Evolutionary conservation across 495 filamentous ascomycete genomes (phyloP), one percentile per base, ranked within the genome.

Genomic region (Venustampulla echinocandica): DNA sequence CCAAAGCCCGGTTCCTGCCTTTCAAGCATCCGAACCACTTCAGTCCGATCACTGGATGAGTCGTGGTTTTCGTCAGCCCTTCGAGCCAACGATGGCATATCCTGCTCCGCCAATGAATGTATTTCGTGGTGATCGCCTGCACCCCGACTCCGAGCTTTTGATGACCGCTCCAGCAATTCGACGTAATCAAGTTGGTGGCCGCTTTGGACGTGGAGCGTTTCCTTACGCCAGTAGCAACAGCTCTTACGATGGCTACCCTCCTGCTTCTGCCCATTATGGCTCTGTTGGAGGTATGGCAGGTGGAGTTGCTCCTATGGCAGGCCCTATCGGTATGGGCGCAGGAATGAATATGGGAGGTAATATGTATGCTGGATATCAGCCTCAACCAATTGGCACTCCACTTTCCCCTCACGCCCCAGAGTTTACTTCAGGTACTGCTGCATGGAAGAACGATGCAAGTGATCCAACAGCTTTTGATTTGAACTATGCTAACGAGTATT

Each of bases 401-500:
- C 76, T 97, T 15, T 95, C 90, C 13, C 85, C 90, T 3, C 81
- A 85, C 40, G 88, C 89, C 21, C 76, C 76, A 17, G 88, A 95
- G 58, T 95, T 95, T 55, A 82, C 77, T 36, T 73, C 71, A 18
- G 52, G 63, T 7, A 53, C 55, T 43, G 54, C 52, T 15, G 59
- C 60, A 20, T 78, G 66, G 67, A 78, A 75, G 64, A 68, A 58
- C 15, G 77, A 79, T 57, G 76, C 74, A 56, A 62, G 67, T 61
- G 25, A 23, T 47, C 17, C 23, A 11, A 14, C 30, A 15, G 21
- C 27, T 45, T 18, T 10, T 17, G 27, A 20, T 20, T 5, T 13
- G 18, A 22, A 28, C 4, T 25, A 6, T 45, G 36, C 53, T 56
- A 44, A 54, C 34, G n/a, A 7, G 1, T 22, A 44, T 25, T 14